A percentile compares a stretch with the other conserved stretches of the same genome.
phyloP scores from a whole-genome alignment of 2,329 filamentous ascomycete species.

The Sporothrix brasiliensis region DNA sequence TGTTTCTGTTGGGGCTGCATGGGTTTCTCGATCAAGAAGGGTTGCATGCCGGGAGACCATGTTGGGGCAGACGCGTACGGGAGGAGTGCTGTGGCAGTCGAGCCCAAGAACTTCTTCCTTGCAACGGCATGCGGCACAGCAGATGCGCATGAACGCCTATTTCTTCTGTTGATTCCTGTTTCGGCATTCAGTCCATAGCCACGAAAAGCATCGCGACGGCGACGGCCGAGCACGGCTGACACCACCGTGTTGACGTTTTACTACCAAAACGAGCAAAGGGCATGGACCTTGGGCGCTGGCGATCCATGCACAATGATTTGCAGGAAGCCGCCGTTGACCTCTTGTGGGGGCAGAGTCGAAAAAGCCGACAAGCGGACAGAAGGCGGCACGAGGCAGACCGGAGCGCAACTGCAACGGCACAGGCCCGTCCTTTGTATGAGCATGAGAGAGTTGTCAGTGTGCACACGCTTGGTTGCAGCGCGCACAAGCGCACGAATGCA shows the following conservation, averaged over 20 bases:
- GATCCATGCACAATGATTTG: conserved; percentile 24
- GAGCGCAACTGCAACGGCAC: neutral
- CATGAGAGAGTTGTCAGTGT: neutral
- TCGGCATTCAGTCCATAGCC: no score
- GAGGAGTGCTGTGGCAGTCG: neutral
- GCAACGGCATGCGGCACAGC: conserved; percentile 8
- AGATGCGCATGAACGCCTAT: neutral
- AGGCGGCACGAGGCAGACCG: conserved; percentile 15
- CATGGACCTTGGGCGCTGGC: conserved; percentile 4
- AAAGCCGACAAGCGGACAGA: neutral
- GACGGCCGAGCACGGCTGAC: no score
- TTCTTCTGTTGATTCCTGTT: neutral
- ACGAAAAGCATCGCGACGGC: neutral
- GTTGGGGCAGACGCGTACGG: neutral
- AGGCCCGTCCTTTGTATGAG: neutral
- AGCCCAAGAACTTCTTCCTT: neutral
- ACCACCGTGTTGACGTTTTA: neutral
- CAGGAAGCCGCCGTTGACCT: neutral
- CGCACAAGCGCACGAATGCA: neutral
- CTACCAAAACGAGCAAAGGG: neutral
- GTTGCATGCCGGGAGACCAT: neutral
- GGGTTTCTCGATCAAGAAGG: conserved; percentile 2
- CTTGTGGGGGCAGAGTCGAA: neutral
- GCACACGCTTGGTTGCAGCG: no score
- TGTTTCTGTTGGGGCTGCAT: conserved; percentile 16